Evolutionary conservation across 2,329 filamentous ascomycete species (phyloP).

Genomic region (Penicillium capsulatum): DNA sequence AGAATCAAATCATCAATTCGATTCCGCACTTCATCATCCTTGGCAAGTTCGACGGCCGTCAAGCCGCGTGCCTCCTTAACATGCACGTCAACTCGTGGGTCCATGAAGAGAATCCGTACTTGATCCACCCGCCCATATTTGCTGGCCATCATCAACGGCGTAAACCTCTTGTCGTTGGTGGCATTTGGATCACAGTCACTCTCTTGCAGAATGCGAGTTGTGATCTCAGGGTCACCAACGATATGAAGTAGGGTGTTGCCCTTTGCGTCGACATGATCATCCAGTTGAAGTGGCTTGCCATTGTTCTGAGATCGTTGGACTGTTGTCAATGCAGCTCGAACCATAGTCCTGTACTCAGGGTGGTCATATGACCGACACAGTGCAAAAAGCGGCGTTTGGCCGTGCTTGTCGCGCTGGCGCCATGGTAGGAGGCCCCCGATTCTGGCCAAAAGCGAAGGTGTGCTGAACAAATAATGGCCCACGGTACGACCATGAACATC

Average conservation of each 20-base stretch:
- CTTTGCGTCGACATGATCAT: conserved; percentile 87
- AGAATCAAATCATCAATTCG: conserved; percentile 90
- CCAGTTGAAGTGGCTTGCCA: conserved; percentile 74
- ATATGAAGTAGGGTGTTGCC: conserved; percentile 96
- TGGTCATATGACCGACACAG: conserved; percentile 95
- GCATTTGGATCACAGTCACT: conserved; percentile 97
- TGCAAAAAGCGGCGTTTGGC: conserved; percentile 95
- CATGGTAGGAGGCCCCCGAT: conserved; percentile 79
- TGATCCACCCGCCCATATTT: conserved; percentile 96
- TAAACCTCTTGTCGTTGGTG: conserved; percentile 90
- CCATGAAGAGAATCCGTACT: conserved; percentile 80
- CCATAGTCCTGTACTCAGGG: conserved; percentile 79
- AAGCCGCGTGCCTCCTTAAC: conserved; percentile 81
- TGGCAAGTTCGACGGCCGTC: conserved; percentile 92
- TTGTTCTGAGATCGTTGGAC: conserved; percentile 74
- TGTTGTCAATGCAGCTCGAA: conserved; percentile 70
- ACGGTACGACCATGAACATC: conserved; percentile 83
- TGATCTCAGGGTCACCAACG: conserved; percentile 77
- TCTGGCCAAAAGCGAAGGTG: conserved; percentile 70
- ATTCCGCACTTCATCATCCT: conserved; percentile 96
- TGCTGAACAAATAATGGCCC: conserved; percentile 94
- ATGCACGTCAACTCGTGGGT: conserved; percentile 79
- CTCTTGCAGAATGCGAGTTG: conserved; percentile 67
- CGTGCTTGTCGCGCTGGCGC: conserved; percentile 89
- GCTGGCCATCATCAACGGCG: conserved; percentile 94